Evolutionary conservation across 1,284 basidiomycete genomes (phyloP).

Genomic region (Bjerkandera adusta): DNA sequence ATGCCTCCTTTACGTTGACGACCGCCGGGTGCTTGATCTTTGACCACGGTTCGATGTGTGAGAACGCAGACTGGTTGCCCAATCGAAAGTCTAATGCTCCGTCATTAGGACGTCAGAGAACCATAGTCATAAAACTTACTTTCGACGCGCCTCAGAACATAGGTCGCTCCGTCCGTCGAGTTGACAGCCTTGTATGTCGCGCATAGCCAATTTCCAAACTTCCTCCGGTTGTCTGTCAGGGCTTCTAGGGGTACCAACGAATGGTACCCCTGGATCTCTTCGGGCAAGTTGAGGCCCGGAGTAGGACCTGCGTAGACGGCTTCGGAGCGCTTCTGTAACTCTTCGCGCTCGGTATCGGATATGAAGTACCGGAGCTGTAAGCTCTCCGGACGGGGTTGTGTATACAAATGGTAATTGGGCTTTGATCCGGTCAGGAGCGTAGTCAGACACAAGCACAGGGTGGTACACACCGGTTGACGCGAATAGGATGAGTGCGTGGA

Average conservation of each 20-base stretch:
- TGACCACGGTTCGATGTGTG: slow-evolving; percentile 86
- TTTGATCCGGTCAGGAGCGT: slow-evolving; percentile 28
- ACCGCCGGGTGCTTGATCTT: slow-evolving; percentile 87
- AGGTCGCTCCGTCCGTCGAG: slow-evolving; percentile 76
- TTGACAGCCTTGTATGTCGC: slow-evolving; percentile 84
- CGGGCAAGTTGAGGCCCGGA: slow-evolving; percentile 65
- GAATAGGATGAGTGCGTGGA: slow-evolving; percentile 50
- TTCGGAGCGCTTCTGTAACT: slow-evolving; percentile 81
- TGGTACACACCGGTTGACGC: slow-evolving; percentile 66
- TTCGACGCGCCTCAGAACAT: slow-evolving; percentile 83
- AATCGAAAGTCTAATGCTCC: slow-evolving; percentile 74
- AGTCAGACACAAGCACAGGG: neutral
- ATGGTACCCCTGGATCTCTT: slow-evolving; percentile 91
- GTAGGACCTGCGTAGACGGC: slow-evolving; percentile 51
- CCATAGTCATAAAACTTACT: slow-evolving; percentile 47
- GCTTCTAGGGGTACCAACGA: slow-evolving; percentile 80
- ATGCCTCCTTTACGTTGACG: slow-evolving; percentile 86
- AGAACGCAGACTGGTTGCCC: slow-evolving; percentile 80
- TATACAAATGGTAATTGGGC: slow-evolving; percentile 94
- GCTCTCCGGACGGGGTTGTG: slow-evolving; percentile 52
- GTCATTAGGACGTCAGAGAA: neutral
- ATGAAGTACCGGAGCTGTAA: slow-evolving; percentile 63
- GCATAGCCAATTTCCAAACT: slow-evolving; percentile 77
- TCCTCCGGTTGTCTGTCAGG: slow-evolving; percentile 52
- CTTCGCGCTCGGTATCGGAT: slow-evolving; percentile 75